A percentile compares a stretch with the other conserved stretches of the same genome.
phyloP scores from a whole-genome alignment of 2,329 filamentous ascomycete species.

The Monosporascus ibericus region DNA sequence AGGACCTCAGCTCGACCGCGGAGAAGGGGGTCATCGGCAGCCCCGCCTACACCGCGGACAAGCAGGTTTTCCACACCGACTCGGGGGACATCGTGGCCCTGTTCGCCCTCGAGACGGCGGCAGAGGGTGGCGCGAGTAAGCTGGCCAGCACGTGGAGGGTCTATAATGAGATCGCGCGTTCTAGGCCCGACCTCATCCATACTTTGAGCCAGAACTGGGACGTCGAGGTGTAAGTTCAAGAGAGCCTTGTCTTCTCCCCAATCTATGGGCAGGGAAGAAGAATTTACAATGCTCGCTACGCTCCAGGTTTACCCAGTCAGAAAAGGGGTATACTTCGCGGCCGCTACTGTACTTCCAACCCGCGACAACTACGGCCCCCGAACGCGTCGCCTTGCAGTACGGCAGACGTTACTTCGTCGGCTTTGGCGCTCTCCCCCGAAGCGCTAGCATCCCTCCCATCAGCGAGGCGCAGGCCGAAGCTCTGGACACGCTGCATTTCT shows the following conservation, averaged over 20 bases:
- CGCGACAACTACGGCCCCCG: slow-evolving; percentile 35
- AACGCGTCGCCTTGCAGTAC: slow-evolving; percentile 55
- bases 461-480: slow-evolving; percentile 48
- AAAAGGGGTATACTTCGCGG: slow-evolving; percentile 38
- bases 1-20: slow-evolving; percentile 41
- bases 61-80: slow-evolving; percentile 59
- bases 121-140: slow-evolving; percentile 50
- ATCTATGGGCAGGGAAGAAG: no score
- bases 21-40: slow-evolving; percentile 42
- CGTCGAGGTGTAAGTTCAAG: slow-evolving; percentile 36
- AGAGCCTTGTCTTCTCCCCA: no score
- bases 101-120: slow-evolving; percentile 46
- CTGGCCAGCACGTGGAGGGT: slow-evolving; percentile 53
- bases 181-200: slow-evolving; percentile 52
- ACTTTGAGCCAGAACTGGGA: slow-evolving; percentile 48
- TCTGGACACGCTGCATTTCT: slow-evolving; percentile 44
- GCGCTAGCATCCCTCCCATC: slow-evolving; percentile 48
- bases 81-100: slow-evolving; percentile 53
- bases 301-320: slow-evolving; percentile 43
- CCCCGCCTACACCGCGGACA: slow-evolving; percentile 54
- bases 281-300: no score
- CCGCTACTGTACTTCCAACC: slow-evolving; percentile 53
- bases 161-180: slow-evolving; percentile 56
- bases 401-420: slow-evolving; percentile 53
- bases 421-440: slow-evolving; percentile 48